Conservation (phyloP, 495 filamentous ascomycete species). For the Annulohypoxylon stygium region DNA sequence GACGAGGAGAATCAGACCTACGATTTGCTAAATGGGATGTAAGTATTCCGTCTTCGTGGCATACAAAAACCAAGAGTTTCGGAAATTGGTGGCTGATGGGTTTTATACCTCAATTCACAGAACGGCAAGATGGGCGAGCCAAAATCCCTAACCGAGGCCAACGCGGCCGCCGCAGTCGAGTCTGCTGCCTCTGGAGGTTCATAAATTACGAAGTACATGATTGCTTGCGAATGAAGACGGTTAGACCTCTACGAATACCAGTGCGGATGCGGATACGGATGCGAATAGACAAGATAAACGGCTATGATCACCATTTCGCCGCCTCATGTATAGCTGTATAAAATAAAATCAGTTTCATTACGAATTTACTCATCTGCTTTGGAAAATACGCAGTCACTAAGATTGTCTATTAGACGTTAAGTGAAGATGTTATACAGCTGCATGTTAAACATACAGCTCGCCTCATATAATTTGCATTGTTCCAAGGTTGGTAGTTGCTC, state of each 20-base stretch:
- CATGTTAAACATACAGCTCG: not conserved
- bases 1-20: conserved; percentile 88
- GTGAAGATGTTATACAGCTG: not conserved
- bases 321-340: conserved; percentile 51
- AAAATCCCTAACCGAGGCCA: conserved; percentile 79
- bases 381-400: not conserved
- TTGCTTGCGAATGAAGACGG: conserved; percentile 28
- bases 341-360: conserved; percentile 39
- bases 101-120: conserved; percentile 63
- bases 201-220: conserved; percentile 35
- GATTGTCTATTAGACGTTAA: not conserved
- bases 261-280: conserved; percentile 25
- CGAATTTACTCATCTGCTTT: not conserved
- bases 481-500: not conserved
- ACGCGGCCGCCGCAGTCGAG: conserved; percentile 72
- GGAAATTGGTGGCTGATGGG: conserved; percentile 41
- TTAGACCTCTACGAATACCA: conserved; percentile 17
- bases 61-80: conserved; percentile 8
- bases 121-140: conserved; percentile 95
- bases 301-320: conserved; percentile 27
- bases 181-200: conserved; percentile 49
- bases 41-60: conserved; percentile 57
- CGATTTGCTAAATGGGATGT: conserved; percentile 98
- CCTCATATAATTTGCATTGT: not conserved
- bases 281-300: conserved; percentile 36